These are phyloP conservation scores for Trichosporon sp. DNA, from an alignment of 1,284 basidiomycete species.

Conservation along the genomic window DNA sequence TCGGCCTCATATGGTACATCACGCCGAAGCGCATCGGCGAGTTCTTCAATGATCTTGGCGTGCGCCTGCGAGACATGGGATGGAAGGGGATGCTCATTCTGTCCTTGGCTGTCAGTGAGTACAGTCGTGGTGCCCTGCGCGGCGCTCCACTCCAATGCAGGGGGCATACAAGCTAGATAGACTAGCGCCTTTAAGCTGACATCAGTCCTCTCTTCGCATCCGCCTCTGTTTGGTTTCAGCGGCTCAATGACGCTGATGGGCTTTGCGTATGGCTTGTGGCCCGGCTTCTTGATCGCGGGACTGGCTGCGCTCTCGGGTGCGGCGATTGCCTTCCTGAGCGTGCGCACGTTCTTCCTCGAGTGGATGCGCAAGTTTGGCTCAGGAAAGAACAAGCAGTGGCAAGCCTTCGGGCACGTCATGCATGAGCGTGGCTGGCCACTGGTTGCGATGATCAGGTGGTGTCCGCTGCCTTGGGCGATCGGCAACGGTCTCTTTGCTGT, in stretches of 20 bases:
- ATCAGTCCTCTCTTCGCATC: slow-evolving; percentile 43
- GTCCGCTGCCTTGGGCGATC: slow-evolving; percentile 46
- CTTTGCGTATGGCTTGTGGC: slow-evolving; percentile 46
- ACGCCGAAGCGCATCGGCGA: slow-evolving; percentile 38
- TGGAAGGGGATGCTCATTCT: slow-evolving; percentile 36
- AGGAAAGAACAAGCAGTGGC: slow-evolving; percentile 42
- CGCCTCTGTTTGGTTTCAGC: slow-evolving; percentile 46
- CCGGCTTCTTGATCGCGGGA: slow-evolving; percentile 35
- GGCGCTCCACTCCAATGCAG: not conserved
- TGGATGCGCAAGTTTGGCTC: slow-evolving; percentile 34
- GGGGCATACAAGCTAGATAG: no score
- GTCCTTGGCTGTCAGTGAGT: slow-evolving; percentile 35
- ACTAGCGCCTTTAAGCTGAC: not conserved
- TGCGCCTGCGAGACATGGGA: slow-evolving; percentile 33
- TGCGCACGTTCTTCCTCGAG: slow-evolving; percentile 43
- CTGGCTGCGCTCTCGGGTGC: slow-evolving; percentile 36
- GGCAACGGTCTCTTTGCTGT: slow-evolving; percentile 47
- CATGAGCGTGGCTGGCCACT: slow-evolving; percentile 42
- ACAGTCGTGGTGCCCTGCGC: not conserved
- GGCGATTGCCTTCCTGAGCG: slow-evolving; percentile 39
- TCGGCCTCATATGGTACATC: slow-evolving; percentile 35
- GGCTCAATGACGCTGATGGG: slow-evolving; percentile 45
- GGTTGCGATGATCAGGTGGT: slow-evolving; percentile 47
- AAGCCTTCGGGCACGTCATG: slow-evolving; percentile 47
- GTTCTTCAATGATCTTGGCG: slow-evolving; percentile 38